Base-by-base conservation (phyloP, 331 rosid species). In the Malus hybrid region DNA sequence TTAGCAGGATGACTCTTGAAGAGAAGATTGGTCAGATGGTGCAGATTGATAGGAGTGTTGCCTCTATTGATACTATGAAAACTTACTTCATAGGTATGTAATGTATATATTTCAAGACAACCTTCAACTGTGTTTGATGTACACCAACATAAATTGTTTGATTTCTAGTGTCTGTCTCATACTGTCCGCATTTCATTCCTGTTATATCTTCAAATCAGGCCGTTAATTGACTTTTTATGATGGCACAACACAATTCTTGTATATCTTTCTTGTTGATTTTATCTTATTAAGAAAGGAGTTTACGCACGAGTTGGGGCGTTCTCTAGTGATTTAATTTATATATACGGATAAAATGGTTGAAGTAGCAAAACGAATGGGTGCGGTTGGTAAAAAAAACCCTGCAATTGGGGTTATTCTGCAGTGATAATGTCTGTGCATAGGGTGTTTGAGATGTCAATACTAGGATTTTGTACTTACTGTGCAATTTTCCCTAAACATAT, bases 1-100 rank as follows among this genome's bases (percentile, higher is more conserved):
- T 89, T n/a, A 31, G 39, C 10, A 63, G 84, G 52, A 89, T 89
- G 94, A 87, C 86, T 24, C 70, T 89, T 2, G 84, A 82, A 70
- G 94, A 89, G 75, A 89, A 89, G 66, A 76, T 87, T 70, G 94
- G 94, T 31, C 94, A 89, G 78, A 89, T 87, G 94, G 61, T 78
- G 44, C 94, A 89, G 86, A 67, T 85, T 70, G 91, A 87, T 52
- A 76, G 90, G 44, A 82, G 76, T 65, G 86, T 80, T 66, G 91
- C 91, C 50, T 76, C 81, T 48, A 73, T 71, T 28, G 85, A 83
- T 7, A 76, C 79, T 6, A 33, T 89, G 62, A 84, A 73, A 16
- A 85, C 86, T 44, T 82, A 85, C 76, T 87, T 73, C 64, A 85
- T 89, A 57, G 91, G 94, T 89, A 85, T 34, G 27, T 29, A 15